Conservation (phyloP, 2,329 filamentous ascomycete species). For the Raffaelea albimanens region DNA sequence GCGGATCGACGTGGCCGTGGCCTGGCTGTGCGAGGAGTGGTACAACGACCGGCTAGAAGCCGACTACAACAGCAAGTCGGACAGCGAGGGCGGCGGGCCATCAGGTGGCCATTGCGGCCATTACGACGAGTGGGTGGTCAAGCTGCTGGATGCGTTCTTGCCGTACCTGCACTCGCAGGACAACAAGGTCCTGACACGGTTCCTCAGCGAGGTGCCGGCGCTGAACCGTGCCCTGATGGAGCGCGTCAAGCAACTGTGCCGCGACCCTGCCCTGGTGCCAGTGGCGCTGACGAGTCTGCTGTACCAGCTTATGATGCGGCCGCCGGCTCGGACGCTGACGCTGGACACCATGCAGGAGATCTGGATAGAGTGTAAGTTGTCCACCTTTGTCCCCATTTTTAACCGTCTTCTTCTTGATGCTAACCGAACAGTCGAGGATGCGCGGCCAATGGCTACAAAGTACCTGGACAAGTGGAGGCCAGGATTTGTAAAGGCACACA, state of each 20-base stretch:
- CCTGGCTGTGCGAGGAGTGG: constrained; percentile 97
- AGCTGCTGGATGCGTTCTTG: constrained; percentile 79
- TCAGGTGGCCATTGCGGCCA: constrained; percentile 41
- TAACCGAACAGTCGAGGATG: constrained; percentile 43
- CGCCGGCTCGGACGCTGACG: constrained; percentile 52
- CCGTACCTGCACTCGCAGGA: constrained; percentile 89
- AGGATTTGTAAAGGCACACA: constrained; percentile 34
- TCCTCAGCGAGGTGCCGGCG: constrained; percentile 83
- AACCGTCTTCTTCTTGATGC: background rate
- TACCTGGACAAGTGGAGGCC: constrained; percentile 54
- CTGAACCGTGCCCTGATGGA: constrained; percentile 63
- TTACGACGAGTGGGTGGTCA: constrained; percentile 71
- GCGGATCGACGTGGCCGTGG: constrained; percentile 81
- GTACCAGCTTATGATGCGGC: constrained; percentile 59
- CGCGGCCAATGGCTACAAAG: constrained; percentile 51
- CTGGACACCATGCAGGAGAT: constrained; percentile 58
- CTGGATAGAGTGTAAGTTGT: constrained; percentile 53
- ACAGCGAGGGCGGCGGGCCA: no score
- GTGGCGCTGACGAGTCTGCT: constrained; percentile 55
- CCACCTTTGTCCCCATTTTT: background rate
- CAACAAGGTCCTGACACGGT: constrained; percentile 71
- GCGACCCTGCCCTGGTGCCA: constrained; percentile 55
- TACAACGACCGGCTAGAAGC: constrained; percentile 65
- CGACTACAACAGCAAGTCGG: background rate
- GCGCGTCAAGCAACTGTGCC: constrained; percentile 59